Conservation (phyloP, 2,329 filamentous ascomycete species). For the Monosporascus sp. region DNA sequence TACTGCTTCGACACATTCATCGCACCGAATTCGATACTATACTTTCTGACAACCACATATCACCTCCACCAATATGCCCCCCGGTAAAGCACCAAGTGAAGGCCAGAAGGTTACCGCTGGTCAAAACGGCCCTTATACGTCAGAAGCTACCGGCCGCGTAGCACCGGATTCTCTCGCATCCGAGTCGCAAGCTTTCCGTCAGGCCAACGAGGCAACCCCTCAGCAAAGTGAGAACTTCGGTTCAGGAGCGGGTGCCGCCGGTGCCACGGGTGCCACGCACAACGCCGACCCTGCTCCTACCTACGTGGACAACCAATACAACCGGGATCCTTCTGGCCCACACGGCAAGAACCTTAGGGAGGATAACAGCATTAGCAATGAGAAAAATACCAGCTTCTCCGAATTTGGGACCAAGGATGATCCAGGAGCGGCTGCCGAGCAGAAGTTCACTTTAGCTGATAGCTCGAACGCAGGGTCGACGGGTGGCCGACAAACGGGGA, state of each 20-base stretch:
- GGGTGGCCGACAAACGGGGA: slow-evolving; percentile 39
- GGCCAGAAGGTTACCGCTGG: slow-evolving; percentile 42
- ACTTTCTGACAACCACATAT: background rate
- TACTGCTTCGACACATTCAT: too few relatives aligned
- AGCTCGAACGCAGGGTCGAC: slow-evolving; percentile 49
- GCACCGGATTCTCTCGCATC: slow-evolving; percentile 69
- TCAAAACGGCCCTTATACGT: slow-evolving; percentile 42
- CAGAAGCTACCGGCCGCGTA: slow-evolving; percentile 61
- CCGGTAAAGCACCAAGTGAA: slow-evolving; percentile 18
- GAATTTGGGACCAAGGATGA: slow-evolving; percentile 45
- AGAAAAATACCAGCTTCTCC: slow-evolving; percentile 33
- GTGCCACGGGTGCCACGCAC: background rate
- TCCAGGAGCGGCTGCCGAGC: slow-evolving; percentile 41
- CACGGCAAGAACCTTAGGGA: slow-evolving; percentile 39
- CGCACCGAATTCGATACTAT: background rate
- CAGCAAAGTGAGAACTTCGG: slow-evolving; percentile 4
- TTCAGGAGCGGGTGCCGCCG: slow-evolving; percentile 20
- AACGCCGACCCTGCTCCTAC: slow-evolving; percentile 29
- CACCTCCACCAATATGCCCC: slow-evolving; percentile 13
- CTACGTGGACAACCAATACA: slow-evolving; percentile 32
- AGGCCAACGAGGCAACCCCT: slow-evolving; percentile 49
- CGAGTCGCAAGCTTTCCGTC: slow-evolving; percentile 53
- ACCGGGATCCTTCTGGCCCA: slow-evolving; percentile 27
- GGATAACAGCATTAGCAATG: slow-evolving; percentile 33
- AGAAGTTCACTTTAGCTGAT: slow-evolving; percentile 42